A percentile compares a stretch with the other conserved stretches of the same genome.
Evolutionary conservation across 202 grass and related monocot genomes (phyloP).

Genomic region (Musa balbisiana): DNA sequence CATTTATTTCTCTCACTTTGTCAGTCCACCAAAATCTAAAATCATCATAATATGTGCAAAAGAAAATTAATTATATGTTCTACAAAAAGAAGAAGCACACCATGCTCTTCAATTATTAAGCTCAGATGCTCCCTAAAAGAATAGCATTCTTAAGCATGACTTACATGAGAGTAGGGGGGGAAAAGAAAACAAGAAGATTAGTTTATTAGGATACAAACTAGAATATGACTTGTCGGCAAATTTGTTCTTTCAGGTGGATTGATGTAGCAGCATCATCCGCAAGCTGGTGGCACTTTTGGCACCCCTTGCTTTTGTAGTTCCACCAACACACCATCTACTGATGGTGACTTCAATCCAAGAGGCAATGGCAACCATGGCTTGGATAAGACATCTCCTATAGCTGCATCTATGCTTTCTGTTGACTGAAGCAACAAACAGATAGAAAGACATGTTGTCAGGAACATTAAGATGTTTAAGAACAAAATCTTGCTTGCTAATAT

Average conservation of each 20-base stretch:
- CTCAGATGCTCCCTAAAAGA: not conserved
- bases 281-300: constrained; percentile 44
- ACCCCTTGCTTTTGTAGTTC: constrained; percentile 90
- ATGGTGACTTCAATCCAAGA: constrained; percentile 83
- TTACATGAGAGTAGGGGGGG: not conserved
- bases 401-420: constrained; percentile 79
- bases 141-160: not conserved
- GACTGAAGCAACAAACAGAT: constrained; percentile 33
- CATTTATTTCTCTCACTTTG: no score
- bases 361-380: constrained; percentile 93
- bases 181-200: not conserved
- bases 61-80: not conserved
- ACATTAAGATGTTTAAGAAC: not conserved
- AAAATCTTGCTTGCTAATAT: not conserved
- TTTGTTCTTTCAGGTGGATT: not conserved
- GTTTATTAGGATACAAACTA: not conserved
- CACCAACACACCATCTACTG: constrained; percentile 63
- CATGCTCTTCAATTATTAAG: not conserved
- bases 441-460: not conserved
- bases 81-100: not conserved
- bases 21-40: not conserved
- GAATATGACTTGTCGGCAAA: not conserved
- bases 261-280: not conserved
- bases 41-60: not conserved
- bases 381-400: constrained; percentile 95